Percentiles rank a stretch among this genome's conserved stretches.
phyloP scores from a whole-genome alignment of 257 asterid species.

The Solanum sejunctum region DNA sequence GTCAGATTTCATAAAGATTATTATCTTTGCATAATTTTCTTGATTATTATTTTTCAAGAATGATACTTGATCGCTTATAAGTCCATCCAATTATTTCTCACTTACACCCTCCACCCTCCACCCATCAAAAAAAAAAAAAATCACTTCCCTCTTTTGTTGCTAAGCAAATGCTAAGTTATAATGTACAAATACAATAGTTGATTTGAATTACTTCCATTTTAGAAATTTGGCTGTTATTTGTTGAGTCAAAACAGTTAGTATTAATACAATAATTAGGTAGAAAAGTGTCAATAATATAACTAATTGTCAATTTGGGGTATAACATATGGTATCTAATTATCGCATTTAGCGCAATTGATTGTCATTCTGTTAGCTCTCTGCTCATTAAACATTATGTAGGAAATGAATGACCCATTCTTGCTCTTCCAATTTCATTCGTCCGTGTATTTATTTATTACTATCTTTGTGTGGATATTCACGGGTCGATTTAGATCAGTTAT shows the following conservation, averaged over 20 bases:
- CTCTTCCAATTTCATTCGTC: not conserved
- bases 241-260: not conserved
- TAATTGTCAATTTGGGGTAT: not conserved
- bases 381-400: not conserved
- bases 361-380: not conserved
- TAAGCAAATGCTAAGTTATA: not conserved
- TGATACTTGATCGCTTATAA: no score
- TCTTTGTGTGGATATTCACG: not conserved
- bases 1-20: no score
- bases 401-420: not conserved
- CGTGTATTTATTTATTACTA: not conserved
- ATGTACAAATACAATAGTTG: not conserved
- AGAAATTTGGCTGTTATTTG: not conserved
- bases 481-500: no score
- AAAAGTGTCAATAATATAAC: not conserved
- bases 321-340: not conserved
- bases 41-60: no score
- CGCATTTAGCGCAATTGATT: not conserved
- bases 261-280: not conserved
- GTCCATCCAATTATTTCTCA: not conserved
- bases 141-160: not conserved
- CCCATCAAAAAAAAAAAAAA: not conserved
- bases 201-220: constrained; percentile 37
- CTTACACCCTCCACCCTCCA: not conserved
- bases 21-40: no score